These are phyloP conservation scores for Beauveria caledonica DNA, from an alignment of 2,329 filamentous ascomycete genomes.

Conservation along the genomic window DNA sequence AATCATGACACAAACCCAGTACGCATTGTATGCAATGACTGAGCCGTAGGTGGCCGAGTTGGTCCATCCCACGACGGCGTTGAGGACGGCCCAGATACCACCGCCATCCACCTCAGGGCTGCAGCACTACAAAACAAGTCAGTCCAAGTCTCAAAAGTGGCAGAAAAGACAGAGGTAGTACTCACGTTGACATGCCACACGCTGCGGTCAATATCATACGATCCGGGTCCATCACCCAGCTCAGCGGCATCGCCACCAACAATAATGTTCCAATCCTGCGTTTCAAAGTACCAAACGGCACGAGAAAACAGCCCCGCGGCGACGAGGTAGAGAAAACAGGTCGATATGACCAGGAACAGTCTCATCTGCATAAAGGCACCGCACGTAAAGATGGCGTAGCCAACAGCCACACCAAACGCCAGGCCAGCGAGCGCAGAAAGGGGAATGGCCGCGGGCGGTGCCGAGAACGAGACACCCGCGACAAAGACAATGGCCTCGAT, in stretches of 20 bases:
- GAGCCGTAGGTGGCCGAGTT: constrained; percentile 85
- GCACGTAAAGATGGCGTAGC: constrained; percentile 71
- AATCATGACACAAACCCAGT: constrained; percentile 73
- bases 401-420: constrained; percentile 55
- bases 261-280: constrained; percentile 57
- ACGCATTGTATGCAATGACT: constrained; percentile 82
- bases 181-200: constrained; percentile 77
- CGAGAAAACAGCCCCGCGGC: constrained; percentile 75
- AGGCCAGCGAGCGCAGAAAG: constrained; percentile 70
- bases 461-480: constrained; percentile 72
- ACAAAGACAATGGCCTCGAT: constrained; percentile 83
- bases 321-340: constrained; percentile 77
- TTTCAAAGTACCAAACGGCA: constrained; percentile 68
- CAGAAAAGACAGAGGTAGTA: constrained; percentile 14
- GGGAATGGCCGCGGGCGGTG: constrained; percentile 69
- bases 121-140: constrained; percentile 51
- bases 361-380: constrained; percentile 43
- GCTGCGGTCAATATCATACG: constrained; percentile 68
- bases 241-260: constrained; percentile 50
- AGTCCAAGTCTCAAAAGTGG: neutral
- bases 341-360: constrained; percentile 70
- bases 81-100: constrained; percentile 81
- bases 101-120: constrained; percentile 64
- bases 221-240: constrained; percentile 55
- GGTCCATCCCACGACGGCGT: constrained; percentile 76